Evolutionary conservation across 345 rosid species (phyloP).

Genomic region (Kandelia obovata): DNA sequence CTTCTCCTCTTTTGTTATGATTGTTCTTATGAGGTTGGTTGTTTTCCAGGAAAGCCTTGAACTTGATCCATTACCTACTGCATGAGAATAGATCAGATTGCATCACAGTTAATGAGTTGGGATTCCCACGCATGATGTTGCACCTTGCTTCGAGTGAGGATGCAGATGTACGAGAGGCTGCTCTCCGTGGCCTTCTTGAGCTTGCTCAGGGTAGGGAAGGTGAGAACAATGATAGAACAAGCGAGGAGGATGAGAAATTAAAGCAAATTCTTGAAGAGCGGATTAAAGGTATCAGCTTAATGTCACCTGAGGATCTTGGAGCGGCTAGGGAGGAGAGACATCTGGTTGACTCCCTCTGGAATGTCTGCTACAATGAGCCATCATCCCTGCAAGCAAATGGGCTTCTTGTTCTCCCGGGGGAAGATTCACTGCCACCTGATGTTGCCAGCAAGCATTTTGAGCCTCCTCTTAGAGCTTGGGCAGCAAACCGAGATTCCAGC

Average conservation of each 20-base stretch:
- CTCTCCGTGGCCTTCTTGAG: constrained; percentile 70
- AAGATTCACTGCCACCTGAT: constrained; percentile 67
- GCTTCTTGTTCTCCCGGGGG: constrained; percentile 72
- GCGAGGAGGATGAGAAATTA: constrained; percentile 51
- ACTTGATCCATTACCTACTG: constrained; percentile 80
- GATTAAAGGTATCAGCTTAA: constrained; percentile 47
- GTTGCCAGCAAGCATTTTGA: constrained; percentile 71
- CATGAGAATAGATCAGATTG: constrained; percentile 73
- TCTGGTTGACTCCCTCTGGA: constrained; percentile 78
- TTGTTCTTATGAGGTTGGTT: neutral
- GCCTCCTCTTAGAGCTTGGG: constrained; percentile 76
- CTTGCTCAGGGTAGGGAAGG: constrained; percentile 47
- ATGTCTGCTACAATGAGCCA: constrained; percentile 59
- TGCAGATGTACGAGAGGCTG: constrained; percentile 72
- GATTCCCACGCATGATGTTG: constrained; percentile 73
- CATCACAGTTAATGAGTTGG: constrained; percentile 54
- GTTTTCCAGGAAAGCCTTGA: constrained; percentile 75
- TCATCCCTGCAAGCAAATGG: constrained; percentile 65
- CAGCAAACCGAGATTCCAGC: constrained; percentile 42
- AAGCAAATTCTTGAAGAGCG: constrained; percentile 70
- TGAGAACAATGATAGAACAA: constrained; percentile 34
- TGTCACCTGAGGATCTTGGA: constrained; percentile 76
- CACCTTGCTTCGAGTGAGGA: constrained; percentile 82
- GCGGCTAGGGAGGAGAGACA: constrained; percentile 83
- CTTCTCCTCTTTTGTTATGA: neutral